Percentiles rank a stretch among this genome's conserved stretches.
phyloP scores from a whole-genome alignment of 129 eudicot species.

The carrot (Daucus carota) region DNA sequence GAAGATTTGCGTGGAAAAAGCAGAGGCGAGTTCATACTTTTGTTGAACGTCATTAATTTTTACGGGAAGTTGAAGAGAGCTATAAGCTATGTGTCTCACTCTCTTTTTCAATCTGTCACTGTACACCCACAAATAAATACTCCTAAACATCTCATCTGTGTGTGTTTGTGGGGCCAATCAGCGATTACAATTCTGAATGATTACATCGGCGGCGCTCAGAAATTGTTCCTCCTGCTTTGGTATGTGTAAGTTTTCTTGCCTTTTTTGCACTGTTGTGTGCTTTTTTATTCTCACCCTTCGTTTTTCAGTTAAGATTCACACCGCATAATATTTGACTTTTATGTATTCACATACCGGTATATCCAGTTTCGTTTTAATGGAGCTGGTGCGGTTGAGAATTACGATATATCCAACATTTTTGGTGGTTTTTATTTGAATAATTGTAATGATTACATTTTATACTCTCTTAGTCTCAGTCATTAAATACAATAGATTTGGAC shows the following conservation, averaged over 20 bases:
- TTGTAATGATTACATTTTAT: too few species aligned
- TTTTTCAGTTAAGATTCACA: too few species aligned
- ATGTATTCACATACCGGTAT: too few species aligned
- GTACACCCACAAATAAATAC: not conserved
- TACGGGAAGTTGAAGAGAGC: slow-evolving; percentile 13
- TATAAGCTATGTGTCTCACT: slow-evolving; percentile 1
- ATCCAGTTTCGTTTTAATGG: too few species aligned
- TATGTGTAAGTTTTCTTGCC: not conserved
- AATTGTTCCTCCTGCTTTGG: slow-evolving; percentile 32
- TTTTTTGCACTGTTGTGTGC: not conserved
- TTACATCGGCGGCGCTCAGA: slow-evolving; percentile 42
- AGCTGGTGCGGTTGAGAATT: too few species aligned
- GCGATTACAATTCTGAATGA: slow-evolving; percentile 18
- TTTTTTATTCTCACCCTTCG: not conserved
- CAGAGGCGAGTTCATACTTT: not conserved
- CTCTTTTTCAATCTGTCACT: slow-evolving; percentile 11
- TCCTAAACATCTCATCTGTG: too few species aligned
- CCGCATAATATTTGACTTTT: not conserved
- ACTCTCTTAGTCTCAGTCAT: too few species aligned
- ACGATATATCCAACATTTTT: too few species aligned
- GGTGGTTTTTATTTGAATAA: too few species aligned
- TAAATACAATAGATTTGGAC: too few species aligned
- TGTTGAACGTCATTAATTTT: not conserved
- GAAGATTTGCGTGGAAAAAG: slow-evolving; percentile 9
- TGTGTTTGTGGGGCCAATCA: not conserved